These are phyloP conservation scores for Hibiscus mutabilis DNA, from an alignment of 345 rosid genomes.

Conservation along the genomic window DNA sequence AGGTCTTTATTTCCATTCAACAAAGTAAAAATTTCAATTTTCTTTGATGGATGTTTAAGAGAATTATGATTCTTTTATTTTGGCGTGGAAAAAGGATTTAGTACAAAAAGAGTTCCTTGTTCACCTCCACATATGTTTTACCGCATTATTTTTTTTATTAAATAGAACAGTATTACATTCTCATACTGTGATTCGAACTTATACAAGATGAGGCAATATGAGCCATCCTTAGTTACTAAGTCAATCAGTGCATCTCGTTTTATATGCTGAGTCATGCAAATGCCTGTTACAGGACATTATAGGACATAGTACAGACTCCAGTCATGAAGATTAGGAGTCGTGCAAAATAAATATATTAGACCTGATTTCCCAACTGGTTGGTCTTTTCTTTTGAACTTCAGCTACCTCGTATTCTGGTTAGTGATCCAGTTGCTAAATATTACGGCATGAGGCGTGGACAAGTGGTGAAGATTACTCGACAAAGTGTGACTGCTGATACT, in stretches of 20 bases:
- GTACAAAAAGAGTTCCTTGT: too few relatives aligned
- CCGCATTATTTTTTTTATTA: neutral
- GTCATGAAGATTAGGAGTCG: neutral
- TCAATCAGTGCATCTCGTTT: neutral
- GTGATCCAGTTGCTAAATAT: constrained; percentile 40
- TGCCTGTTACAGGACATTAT: neutral
- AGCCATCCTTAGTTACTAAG: too few relatives aligned
- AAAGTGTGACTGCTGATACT: constrained; percentile 32
- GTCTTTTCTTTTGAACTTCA: constrained; percentile 11
- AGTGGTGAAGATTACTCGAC: constrained; percentile 36
- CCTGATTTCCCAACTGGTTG: neutral
- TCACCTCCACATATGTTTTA: too few relatives aligned
- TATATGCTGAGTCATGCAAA: neutral
- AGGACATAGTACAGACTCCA: neutral
- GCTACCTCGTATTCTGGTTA: constrained; percentile 37
- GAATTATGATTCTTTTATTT: too few relatives aligned
- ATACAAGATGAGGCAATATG: too few relatives aligned
- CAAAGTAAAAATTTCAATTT: too few relatives aligned
- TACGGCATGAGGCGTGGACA: constrained; percentile 42
- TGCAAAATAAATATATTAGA: too few relatives aligned
- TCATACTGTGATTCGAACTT: too few relatives aligned
- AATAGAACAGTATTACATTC: too few relatives aligned
- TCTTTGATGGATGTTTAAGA: too few relatives aligned
- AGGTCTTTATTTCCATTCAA: too few relatives aligned
- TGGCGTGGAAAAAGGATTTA: too few relatives aligned